These are phyloP conservation scores for Rhynchosporium secalis DNA, from an alignment of 2,329 filamentous ascomycete species.

Conservation along the genomic window DNA sequence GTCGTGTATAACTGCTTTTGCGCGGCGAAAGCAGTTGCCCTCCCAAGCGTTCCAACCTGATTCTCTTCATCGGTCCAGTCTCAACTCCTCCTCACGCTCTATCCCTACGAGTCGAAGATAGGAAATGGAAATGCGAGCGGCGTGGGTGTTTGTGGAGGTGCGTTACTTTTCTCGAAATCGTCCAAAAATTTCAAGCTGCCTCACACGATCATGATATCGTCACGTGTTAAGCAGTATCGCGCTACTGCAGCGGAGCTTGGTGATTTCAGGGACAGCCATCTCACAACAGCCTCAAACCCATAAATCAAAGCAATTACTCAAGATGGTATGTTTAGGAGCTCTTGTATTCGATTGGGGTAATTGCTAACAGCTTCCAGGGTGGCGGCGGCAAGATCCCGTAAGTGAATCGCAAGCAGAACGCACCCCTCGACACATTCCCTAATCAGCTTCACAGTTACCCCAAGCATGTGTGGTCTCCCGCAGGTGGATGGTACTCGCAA, in stretches of 20 bases:
- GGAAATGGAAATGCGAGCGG: neutral
- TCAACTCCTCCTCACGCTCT: conserved; percentile 29
- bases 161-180: conserved; percentile 24
- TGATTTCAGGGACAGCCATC: conserved; percentile 13
- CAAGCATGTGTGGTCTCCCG: conserved; percentile 98
- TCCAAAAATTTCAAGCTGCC: conserved; percentile 31
- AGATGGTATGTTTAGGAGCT: conserved; percentile 53
- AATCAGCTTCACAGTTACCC: conserved; percentile 65
- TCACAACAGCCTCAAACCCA: conserved; percentile 16
- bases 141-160: conserved; percentile 22
- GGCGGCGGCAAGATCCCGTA: conserved; percentile 79
- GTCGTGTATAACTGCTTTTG: conserved; percentile 37
- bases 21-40: conserved; percentile 54
- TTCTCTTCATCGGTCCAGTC: conserved; percentile 54
- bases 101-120: conserved; percentile 18
- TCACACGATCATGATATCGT: conserved; percentile 23
- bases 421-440: conserved; percentile 21
- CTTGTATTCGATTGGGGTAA: conserved; percentile 1
- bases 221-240: conserved; percentile 1
- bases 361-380: conserved; percentile 58
- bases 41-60: conserved; percentile 60
- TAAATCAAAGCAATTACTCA: conserved; percentile 43
- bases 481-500: conserved; percentile 96
- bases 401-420: conserved; percentile 37
- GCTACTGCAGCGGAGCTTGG: conserved; percentile 24